Conservation (phyloP, 345 rosid species). For the Murraya paniculata region DNA sequence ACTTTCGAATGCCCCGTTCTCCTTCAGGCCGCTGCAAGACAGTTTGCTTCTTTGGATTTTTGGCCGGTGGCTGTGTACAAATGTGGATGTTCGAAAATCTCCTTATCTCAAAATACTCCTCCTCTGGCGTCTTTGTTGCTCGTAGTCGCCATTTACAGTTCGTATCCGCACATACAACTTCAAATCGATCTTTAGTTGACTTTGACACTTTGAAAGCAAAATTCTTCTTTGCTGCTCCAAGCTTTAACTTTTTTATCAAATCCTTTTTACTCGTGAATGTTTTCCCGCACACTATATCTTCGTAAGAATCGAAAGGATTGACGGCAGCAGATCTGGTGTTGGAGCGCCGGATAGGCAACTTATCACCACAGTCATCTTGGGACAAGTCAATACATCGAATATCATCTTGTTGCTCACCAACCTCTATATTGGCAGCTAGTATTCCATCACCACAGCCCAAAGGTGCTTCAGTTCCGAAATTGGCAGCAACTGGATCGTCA, state of each 20-base stretch:
- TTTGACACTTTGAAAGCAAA: conserved; percentile 9
- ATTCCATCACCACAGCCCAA: neutral
- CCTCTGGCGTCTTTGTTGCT: conserved; percentile 3
- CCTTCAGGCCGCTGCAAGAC: neutral
- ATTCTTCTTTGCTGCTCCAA: neutral
- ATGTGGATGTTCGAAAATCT: conserved; percentile 6
- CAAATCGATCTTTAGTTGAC: conserved; percentile 6
- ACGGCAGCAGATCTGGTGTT: neutral
- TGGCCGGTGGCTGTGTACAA: neutral
- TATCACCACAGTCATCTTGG: neutral
- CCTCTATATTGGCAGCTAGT: neutral
- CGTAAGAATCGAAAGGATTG: neutral
- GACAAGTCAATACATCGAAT: neutral
- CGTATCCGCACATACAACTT: neutral
- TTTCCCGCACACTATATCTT: conserved; percentile 2
- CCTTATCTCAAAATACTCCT: conserved; percentile 1
- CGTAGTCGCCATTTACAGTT: conserved; percentile 10
- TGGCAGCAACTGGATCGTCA: neutral
- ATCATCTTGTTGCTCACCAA: neutral
- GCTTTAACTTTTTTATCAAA: neutral
- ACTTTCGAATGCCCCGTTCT: neutral
- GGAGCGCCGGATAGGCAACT: neutral
- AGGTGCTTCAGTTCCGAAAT: neutral
- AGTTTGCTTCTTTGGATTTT: neutral
- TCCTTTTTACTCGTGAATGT: neutral